Base-by-base conservation (phyloP, 106 monocot genomes). In the Dactylorhiza incarnata region DNA sequence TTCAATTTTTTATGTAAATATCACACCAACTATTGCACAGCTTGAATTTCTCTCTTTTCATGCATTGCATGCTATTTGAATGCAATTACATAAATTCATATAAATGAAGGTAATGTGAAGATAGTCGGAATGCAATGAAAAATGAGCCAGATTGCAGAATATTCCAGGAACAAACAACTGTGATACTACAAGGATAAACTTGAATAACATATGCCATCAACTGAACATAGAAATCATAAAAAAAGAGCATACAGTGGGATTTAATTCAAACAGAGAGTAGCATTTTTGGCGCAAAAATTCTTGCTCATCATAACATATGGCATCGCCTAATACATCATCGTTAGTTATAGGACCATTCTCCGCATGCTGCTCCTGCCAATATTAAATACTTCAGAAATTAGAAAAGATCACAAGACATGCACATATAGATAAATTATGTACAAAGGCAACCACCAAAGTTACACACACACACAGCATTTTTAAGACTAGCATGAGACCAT, bases 321-420 rank as follows among this genome's bases (percentile, higher is more conserved):
- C 84, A 81, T 91, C 91, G 59, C 91, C 91, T 65, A 91, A 73
- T 17, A 83, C 75, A 84, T 91, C 91, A 79, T 91, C 86, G 78
- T 88, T 91, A 58, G 91, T 88, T 47, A 88, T 84, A 46, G 67
- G 48, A 71, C 77, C 77, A 19, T 59, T 78, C 14, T 91, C 91
- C 47, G 58, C 16, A 47, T 76, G 76, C 54, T 79, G 76, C 54
- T 79, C 86, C 89, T 89, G 83, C 68, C 50, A 82, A 80, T 13
- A 67, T 14, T 16, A 75, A 16, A 55, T 17, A 76, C 19, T 4
- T 44, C 10, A 7, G 24, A 46, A 68, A 49, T 72, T 7, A 69
- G 23, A 48, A 46, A 46, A 69, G 9, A 5, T 69, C 5, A 16
- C 45, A 69, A 52, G 37, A 45, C 69, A 5, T 4, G 52, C 15